A percentile compares a stretch with the other conserved stretches of the same genome.
Evolutionary conservation across 441 rosid species (phyloP).

Genomic region (Erysimum cheiri): DNA sequence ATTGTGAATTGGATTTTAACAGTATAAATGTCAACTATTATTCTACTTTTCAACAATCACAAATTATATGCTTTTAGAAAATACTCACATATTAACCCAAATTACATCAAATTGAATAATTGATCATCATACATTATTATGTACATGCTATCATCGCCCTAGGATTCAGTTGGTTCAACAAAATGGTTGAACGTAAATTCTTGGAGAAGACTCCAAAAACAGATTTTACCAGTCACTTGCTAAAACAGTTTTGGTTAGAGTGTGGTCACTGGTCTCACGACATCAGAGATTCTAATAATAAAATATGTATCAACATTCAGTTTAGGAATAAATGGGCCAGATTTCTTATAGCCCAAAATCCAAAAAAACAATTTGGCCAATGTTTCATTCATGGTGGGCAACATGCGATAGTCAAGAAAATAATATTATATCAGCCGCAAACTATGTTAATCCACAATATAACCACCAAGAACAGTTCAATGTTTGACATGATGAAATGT

Average conservation of each 20-base stretch:
- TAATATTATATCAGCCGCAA: constrained; percentile 21
- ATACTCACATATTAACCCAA: neutral
- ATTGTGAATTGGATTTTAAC: constrained; percentile 12
- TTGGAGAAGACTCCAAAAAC: neutral
- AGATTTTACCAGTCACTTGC: neutral
- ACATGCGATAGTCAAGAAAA: constrained; percentile 6
- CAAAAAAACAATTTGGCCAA: neutral
- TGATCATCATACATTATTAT: neutral
- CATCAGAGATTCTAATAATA: neutral
- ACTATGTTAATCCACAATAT: constrained; percentile 17
- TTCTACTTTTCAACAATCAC: neutral
- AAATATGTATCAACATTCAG: neutral
- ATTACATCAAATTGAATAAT: neutral
- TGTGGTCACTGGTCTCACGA: neutral
- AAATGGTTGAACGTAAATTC: neutral
- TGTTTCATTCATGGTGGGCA: constrained; percentile 33
- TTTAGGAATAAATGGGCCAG: constrained; percentile 10
- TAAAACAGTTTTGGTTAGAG: neutral
- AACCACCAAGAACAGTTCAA: constrained; percentile 29
- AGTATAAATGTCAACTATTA: neutral
- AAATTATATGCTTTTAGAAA: neutral
- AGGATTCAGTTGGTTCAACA: neutral
- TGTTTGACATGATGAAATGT: constrained; percentile 34
- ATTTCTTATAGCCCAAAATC: constrained; percentile 12
- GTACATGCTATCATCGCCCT: neutral